Evolutionary conservation across 225 moss, liverwort and hornwort species (phyloP).

Genomic region (Rhytidiadelphus loreus): DNA sequence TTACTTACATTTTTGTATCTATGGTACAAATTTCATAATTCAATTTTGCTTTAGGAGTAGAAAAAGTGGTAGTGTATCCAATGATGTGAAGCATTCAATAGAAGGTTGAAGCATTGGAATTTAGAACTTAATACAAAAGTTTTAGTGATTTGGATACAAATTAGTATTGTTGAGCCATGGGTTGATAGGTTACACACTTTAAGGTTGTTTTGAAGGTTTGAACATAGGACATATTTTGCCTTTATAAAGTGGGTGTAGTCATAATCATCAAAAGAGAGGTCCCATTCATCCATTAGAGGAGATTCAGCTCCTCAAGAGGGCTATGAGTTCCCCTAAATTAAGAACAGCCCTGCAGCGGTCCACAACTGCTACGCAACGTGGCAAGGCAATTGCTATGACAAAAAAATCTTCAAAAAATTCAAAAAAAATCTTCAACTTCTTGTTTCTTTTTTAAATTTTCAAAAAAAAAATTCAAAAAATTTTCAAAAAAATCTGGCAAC

Average conservation of each 20-base stretch:
- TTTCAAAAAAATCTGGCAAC: too few relatives aligned
- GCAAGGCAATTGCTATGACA: too few relatives aligned
- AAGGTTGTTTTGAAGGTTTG: not conserved
- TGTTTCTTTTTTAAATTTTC: too few relatives aligned
- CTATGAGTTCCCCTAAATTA: too few relatives aligned
- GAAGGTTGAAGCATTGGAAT: not conserved
- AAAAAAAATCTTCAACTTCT: too few relatives aligned
- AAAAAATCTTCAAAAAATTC: too few relatives aligned
- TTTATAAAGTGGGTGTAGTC: not conserved
- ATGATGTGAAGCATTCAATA: not conserved
- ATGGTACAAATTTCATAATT: not conserved
- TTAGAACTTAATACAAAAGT: not conserved
- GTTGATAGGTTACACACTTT: fast-evolving
- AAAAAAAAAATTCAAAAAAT: too few relatives aligned
- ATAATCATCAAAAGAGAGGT: not conserved
- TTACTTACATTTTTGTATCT: not conserved
- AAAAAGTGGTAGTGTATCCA: not conserved
- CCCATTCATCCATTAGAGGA: not conserved
- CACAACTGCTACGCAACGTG: too few relatives aligned
- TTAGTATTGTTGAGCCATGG: too few relatives aligned
- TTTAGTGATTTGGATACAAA: not conserved
- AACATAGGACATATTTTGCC: not conserved
- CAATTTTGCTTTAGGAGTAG: not conserved
- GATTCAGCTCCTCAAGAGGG: too few relatives aligned
- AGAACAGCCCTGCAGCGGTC: too few relatives aligned